Percentiles rank a stretch among this genome's conserved stretches.
Evolutionary conservation across 345 rosid species (phyloP).

Genomic region (Psidium guajava): DNA sequence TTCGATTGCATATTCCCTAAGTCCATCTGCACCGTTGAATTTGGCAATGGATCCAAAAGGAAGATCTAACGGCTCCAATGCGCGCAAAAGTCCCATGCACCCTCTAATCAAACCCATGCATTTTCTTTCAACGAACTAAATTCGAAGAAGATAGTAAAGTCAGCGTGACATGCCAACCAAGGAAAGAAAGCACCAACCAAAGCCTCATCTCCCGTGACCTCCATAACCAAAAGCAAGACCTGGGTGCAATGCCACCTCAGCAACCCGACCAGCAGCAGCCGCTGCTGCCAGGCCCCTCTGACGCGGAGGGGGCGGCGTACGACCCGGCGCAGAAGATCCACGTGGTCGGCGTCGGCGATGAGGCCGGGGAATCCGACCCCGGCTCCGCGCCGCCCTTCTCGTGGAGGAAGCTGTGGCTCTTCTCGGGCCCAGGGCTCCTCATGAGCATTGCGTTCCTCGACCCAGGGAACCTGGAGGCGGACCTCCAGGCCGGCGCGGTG

Average conservation of each 20-base stretch:
- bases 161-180: background rate
- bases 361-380: conserved; percentile 3
- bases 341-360: conserved; percentile 15
- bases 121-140: background rate
- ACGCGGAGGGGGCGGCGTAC: conserved; percentile 18
- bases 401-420: conserved; percentile 39
- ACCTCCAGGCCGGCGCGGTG: conserved; percentile 38
- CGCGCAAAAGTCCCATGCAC: background rate
- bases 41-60: too few relatives aligned
- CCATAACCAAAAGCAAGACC: background rate
- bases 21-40: background rate
- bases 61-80: background rate
- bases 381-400: conserved; percentile 24
- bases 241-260: conserved; percentile 1
- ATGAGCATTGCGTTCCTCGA: conserved; percentile 44
- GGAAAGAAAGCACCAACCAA: background rate
- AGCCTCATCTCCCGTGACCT: background rate
- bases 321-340: conserved; percentile 26
- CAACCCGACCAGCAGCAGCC: background rate
- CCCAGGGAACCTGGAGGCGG: conserved; percentile 40
- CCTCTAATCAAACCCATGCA: background rate
- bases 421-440: conserved; percentile 38
- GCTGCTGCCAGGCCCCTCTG: background rate
- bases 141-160: background rate
- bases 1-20: background rate